These are phyloP conservation scores for Luffa acutangula DNA, from an alignment of 306 rosid genomes.

Conservation along the genomic window DNA sequence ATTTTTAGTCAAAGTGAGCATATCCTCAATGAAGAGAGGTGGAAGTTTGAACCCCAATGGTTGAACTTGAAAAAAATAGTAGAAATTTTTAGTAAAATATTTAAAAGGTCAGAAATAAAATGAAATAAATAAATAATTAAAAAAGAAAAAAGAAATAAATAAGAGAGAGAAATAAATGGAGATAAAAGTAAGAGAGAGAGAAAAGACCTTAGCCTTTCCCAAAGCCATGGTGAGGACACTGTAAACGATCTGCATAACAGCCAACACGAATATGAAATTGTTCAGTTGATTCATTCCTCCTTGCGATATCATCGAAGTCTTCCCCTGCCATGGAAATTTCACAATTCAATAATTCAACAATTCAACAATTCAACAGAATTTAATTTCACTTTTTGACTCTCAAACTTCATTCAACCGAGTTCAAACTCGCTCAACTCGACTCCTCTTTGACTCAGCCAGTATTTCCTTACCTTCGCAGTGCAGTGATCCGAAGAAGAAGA, in stretches of 20 bases:
- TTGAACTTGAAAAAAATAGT: no score
- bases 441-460: not conserved
- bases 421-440: not conserved
- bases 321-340: conserved; percentile 24
- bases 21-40: no score
- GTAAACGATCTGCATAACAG: conserved; percentile 49
- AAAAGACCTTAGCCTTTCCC: conserved; percentile 43
- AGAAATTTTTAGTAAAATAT: no score
- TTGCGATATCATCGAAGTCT: conserved; percentile 34
- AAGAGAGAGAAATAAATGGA: not conserved
- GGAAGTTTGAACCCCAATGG: no score
- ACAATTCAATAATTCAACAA: not conserved
- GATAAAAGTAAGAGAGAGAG: not conserved
- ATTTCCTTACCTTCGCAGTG: not conserved
- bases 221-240: conserved; percentile 50
- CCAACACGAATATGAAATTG: conserved; percentile 40
- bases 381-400: not conserved
- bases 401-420: not conserved
- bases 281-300: conserved; percentile 44
- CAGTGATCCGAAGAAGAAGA: conserved; percentile 4
- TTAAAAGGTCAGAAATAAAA: no score
- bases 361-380: not conserved
- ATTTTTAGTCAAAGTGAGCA: no score
- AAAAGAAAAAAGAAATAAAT: not conserved
- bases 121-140: no score